Evolutionary conservation across 805 yeast genomes (phyloP).

Genomic region (Cyberlindnera xishuangbannaensis): DNA sequence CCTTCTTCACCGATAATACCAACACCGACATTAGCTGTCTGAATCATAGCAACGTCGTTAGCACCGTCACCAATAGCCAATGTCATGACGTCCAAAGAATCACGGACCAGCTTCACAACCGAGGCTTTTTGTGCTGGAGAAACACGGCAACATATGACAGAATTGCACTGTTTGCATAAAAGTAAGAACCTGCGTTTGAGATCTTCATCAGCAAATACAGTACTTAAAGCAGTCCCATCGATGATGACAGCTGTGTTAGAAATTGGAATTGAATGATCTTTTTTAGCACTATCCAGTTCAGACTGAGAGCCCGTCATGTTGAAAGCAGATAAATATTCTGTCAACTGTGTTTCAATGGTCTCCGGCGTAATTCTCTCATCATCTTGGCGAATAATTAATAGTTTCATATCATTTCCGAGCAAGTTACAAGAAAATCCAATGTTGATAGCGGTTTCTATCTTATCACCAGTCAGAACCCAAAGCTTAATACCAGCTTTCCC

Average conservation of each 20-base stretch:
- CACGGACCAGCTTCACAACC: constrained; percentile 76
- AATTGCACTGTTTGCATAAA: constrained; percentile 72
- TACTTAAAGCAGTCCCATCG: constrained; percentile 72
- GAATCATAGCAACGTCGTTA: constrained; percentile 88
- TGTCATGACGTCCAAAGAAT: constrained; percentile 73
- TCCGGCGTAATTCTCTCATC: constrained; percentile 25
- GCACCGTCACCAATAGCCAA: constrained; percentile 87
- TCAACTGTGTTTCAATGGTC: constrained; percentile 26
- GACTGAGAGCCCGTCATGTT: constrained; percentile 51
- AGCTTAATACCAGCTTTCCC: constrained; percentile 75
- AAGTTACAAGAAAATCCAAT: constrained; percentile 83
- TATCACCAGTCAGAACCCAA: constrained; percentile 87
- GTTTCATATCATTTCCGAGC: constrained; percentile 69
- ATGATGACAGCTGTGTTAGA: constrained; percentile 66
- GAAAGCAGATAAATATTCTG: constrained; percentile 41
- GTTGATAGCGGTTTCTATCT: constrained; percentile 84
- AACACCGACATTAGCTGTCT: constrained; percentile 81
- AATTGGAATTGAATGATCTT: constrained; percentile 59
- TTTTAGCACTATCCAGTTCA: constrained; percentile 49
- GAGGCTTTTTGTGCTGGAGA: constrained; percentile 85
- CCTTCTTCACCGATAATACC: constrained; percentile 94
- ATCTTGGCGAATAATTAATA: constrained; percentile 51
- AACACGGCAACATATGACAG: constrained; percentile 82
- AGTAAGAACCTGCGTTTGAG: constrained; percentile 53
- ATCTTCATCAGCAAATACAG: constrained; percentile 42